phyloP scores from a whole-genome alignment of 208 protist species.

The Acanthamoeba polyphaga region DNA sequence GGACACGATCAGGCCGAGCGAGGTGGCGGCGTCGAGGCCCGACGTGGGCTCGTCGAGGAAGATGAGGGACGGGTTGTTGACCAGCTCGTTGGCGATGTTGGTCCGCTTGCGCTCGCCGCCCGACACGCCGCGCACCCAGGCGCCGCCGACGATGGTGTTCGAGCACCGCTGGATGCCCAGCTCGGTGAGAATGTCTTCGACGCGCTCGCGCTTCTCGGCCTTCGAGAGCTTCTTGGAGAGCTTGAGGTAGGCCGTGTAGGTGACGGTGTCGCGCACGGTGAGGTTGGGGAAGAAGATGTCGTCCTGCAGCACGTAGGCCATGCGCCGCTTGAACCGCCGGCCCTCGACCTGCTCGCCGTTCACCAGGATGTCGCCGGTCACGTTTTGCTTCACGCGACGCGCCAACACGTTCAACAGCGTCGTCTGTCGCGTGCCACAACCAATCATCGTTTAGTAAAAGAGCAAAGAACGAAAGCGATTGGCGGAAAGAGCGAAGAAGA shows the following conservation, averaged over 20 bases:
- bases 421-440: background rate
- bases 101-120: constrained; percentile 85
- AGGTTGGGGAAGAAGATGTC: constrained; percentile 79
- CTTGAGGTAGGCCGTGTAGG: constrained; percentile 76
- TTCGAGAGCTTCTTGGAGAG: constrained; percentile 59
- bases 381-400: constrained; percentile 61
- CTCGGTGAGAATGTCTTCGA: constrained; percentile 59
- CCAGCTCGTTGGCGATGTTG: constrained; percentile 85
- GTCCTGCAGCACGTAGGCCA: constrained; percentile 82
- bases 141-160: constrained; percentile 75
- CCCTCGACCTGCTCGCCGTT: constrained; percentile 59
- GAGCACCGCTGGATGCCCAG: constrained; percentile 63
- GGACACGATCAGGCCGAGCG: constrained; percentile 91
- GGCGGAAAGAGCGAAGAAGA: background rate
- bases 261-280: constrained; percentile 81
- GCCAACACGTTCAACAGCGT: constrained; percentile 81
- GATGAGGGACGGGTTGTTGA: constrained; percentile 80
- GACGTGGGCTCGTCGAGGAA: constrained; percentile 85
- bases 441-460: constrained; percentile 35
- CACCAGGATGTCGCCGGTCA: constrained; percentile 76
- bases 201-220: constrained; percentile 46
- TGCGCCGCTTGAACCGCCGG: constrained; percentile 66
- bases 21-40: constrained; percentile 92
- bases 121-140: constrained; percentile 71
- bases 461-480: background rate